Evolutionary conservation across 768 basidiomycete genomes (phyloP), one percentile per base, ranked within the genome.

Genomic region (Hericium coralloides): DNA sequence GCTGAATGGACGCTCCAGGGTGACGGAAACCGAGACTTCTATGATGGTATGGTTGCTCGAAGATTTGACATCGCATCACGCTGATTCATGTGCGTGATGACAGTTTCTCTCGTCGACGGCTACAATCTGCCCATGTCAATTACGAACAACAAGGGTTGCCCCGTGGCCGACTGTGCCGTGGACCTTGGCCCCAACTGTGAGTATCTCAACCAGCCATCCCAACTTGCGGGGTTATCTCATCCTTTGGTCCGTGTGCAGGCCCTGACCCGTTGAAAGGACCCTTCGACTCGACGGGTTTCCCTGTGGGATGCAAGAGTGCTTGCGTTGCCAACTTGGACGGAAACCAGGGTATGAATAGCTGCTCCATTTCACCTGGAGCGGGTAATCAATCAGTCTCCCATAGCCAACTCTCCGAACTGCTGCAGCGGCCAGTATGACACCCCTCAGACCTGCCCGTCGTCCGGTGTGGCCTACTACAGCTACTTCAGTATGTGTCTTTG

Each of bases 81-180:
- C 7, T 31, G 7, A 31, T 9, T 8, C 31, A 31, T 2, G 31
- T 31, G 31, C 31, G 7, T 9, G 2, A 31, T 31, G 5, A 17
- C 55, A 83, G 83, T 85, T 38, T 83, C 83, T 25, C 71, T 86
- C 36, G 84, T 86, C 38, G 81, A 85, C 59, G 84, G 85, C 2
- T 67, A 75, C 61, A 84, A 87, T 63, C 66, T 87, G 12, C 85
- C 86, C 15, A 66, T 83, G 63, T 69, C 72, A 9, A 82, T 88
- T 59, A 72, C 70, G 54, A 85, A 82, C 69, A 77, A 75, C 66
- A 72, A 68, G 48, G 79, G 76, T 12, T 87, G 86, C 64, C 69
- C 67, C 31, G 68, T 79, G 18, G 77, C 84, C 1, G 72, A 76
- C 58, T 89, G 85, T 64, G 71, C 80, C 2, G 81, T 84, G 36